phyloP scores from a whole-genome alignment of 768 basidiomycete genomes.

The Mycena floridula region DNA sequence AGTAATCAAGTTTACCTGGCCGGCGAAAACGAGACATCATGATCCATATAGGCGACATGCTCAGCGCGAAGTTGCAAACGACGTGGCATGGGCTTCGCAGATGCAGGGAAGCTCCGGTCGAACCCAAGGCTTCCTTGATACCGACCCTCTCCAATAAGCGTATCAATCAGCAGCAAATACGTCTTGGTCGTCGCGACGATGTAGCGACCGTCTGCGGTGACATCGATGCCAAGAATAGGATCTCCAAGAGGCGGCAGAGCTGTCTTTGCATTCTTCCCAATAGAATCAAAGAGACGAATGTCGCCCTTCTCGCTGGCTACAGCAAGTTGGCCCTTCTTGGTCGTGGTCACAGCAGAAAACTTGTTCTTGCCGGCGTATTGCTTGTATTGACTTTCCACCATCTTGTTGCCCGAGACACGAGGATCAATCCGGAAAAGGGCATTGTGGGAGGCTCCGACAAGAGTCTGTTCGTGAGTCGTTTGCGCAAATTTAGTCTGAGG shows the following conservation, averaged over 20 bases:
- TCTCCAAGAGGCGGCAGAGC: constrained; percentile 92
- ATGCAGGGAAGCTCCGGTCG: constrained; percentile 92
- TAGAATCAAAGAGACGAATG: constrained; percentile 87
- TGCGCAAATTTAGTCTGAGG: constrained; percentile 94
- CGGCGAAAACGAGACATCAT: constrained; percentile 82
- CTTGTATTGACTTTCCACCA: constrained; percentile 93
- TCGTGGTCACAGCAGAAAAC: constrained; percentile 91
- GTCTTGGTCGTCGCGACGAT: constrained; percentile 94
- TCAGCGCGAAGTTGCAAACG: constrained; percentile 84
- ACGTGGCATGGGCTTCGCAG: constrained; percentile 86
- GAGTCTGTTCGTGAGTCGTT: constrained; percentile 86
- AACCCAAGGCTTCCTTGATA: constrained; percentile 84
- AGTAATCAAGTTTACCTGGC: constrained; percentile 56
- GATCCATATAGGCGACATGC: constrained; percentile 92
- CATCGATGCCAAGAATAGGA: constrained; percentile 92
- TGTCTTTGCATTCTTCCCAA: constrained; percentile 99
- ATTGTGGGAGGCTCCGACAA: constrained; percentile 91
- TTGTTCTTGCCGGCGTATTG: constrained; percentile 94
- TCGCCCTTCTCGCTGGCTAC: constrained; percentile 97
- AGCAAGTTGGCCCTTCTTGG: constrained; percentile 79
- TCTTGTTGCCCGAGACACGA: constrained; percentile 84
- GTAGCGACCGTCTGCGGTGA: constrained; percentile 89
- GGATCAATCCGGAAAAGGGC: constrained; percentile 98
- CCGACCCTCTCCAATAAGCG: constrained; percentile 85
- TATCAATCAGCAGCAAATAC: constrained; percentile 91